Conservation (phyloP, 495 filamentous ascomycete genomes). For the Lophiotrema nucula region DNA sequence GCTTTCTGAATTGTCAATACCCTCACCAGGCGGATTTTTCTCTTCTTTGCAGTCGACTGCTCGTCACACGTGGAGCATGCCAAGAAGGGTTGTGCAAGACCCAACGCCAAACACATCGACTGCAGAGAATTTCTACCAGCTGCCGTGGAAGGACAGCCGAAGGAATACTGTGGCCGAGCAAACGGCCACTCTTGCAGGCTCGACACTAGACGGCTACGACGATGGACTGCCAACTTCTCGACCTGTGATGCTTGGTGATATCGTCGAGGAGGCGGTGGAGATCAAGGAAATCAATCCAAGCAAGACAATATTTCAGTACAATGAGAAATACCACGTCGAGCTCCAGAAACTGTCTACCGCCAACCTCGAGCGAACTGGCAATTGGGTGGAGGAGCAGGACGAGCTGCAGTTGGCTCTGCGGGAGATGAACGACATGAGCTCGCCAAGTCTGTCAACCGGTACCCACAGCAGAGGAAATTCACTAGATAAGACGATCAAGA, state of each 20-base stretch:
- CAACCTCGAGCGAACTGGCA: constrained; percentile 73
- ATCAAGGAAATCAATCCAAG: constrained; percentile 41
- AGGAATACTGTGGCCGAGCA: constrained; percentile 41
- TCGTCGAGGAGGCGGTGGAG: constrained; percentile 27
- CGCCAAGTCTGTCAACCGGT: constrained; percentile 10
- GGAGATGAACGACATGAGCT: constrained; percentile 54
- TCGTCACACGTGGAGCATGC: constrained; percentile 71
- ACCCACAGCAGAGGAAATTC: constrained; percentile 32
- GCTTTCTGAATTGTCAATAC: constrained; percentile 65
- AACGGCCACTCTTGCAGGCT: constrained; percentile 40
- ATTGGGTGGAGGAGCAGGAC: constrained; percentile 78
- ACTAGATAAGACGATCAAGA: constrained; percentile 49
- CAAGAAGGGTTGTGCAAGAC: constrained; percentile 44
- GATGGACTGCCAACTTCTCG: constrained; percentile 68
- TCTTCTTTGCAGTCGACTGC: constrained; percentile 69
- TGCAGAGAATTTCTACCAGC: constrained; percentile 74
- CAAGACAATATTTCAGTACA: constrained; percentile 61
- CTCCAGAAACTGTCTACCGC: constrained; percentile 62
- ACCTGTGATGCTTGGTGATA: constrained; percentile 16
- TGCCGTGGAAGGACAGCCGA: constrained; percentile 63
- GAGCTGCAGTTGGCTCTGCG: constrained; percentile 54
- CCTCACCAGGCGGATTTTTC: constrained; percentile 89
- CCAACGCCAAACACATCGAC: constrained; percentile 38
- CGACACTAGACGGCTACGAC: constrained; percentile 27
- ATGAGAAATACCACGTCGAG: constrained; percentile 65